Evolutionary conservation across 2,329 filamentous ascomycete species (phyloP).

Genomic region (Rhynchosporium secalis): DNA sequence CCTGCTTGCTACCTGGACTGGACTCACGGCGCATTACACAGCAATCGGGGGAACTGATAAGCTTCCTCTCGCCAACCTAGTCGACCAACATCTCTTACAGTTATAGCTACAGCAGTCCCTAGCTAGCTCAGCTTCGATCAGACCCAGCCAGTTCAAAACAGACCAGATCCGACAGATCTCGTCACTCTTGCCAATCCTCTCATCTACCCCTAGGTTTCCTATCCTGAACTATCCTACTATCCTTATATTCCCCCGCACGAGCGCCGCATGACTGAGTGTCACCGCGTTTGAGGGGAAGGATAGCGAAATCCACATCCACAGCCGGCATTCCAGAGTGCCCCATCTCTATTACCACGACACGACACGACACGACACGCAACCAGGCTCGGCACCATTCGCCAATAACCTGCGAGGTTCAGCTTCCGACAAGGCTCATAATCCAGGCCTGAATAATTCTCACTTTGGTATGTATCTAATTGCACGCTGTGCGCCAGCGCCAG

Average conservation of each 20-base stretch:
- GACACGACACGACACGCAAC: constrained; percentile 10
- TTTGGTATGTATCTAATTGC: constrained; percentile 22
- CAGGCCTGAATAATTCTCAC: constrained; percentile 3
- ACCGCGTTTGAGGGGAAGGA: constrained; percentile 22
- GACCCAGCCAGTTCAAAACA: constrained; percentile 1
- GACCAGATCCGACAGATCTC: constrained; percentile 11
- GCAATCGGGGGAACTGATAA: not conserved
- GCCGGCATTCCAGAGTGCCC: constrained; percentile 17
- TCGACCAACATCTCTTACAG: not conserved
- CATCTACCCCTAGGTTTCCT: too few relatives aligned
- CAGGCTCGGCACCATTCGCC: constrained; percentile 24
- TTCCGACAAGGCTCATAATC: constrained; percentile 20
- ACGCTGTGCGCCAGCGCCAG: too few relatives aligned
- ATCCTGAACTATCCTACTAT: not conserved
- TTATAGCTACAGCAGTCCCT: not conserved
- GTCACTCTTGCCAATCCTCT: constrained; percentile 6
- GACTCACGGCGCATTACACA: not conserved
- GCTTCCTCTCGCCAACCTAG: constrained; percentile 7
- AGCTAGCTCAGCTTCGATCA: constrained; percentile 6
- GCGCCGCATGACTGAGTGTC: constrained; percentile 25
- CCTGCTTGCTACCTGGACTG: not conserved
- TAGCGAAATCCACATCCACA: constrained; percentile 16
- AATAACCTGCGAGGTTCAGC: constrained; percentile 2
- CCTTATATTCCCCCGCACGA: constrained; percentile 23
- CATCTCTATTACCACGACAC: constrained; percentile 13